Percentiles rank a stretch among this genome's conserved stretches.
These are phyloP conservation scores for Cladophialophora exuberans DNA, from an alignment of 2,329 filamentous ascomycete species.

Conservation along the genomic window DNA sequence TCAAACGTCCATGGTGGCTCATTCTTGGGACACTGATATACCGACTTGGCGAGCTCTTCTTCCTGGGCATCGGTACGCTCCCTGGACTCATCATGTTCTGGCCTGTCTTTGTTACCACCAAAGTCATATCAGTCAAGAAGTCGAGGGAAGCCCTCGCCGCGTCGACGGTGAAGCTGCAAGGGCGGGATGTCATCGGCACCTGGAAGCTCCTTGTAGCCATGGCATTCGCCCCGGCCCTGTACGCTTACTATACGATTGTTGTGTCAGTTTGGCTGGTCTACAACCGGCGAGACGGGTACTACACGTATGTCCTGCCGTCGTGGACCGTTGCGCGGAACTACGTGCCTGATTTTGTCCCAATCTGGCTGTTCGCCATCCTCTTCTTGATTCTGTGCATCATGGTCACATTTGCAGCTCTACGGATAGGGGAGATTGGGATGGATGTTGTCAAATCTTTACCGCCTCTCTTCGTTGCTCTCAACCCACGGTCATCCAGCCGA, in stretches of 20 bases:
- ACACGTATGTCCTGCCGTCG: constrained; percentile 77
- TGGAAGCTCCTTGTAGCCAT: constrained; percentile 93
- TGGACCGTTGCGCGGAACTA: constrained; percentile 69
- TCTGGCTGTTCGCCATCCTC: constrained; percentile 74
- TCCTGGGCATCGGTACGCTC: constrained; percentile 79
- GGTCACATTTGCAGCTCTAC: constrained; percentile 88
- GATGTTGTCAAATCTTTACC: constrained; percentile 95
- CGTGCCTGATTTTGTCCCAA: constrained; percentile 76
- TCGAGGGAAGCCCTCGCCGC: constrained; percentile 81
- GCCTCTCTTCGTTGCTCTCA: constrained; percentile 81
- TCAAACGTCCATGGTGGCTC: constrained; percentile 75
- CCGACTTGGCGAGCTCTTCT: constrained; percentile 73
- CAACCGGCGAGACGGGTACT: constrained; percentile 79
- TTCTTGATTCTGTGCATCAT: constrained; percentile 81
- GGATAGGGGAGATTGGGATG: constrained; percentile 98
- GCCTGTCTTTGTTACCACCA: constrained; percentile 83
- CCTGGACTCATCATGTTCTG: constrained; percentile 86
- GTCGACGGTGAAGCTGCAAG: constrained; percentile 85
- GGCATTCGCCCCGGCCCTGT: constrained; percentile 78
- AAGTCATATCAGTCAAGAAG: constrained; percentile 79
- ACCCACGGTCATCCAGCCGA: constrained; percentile 81
- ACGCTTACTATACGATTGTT: constrained; percentile 76
- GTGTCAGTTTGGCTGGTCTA: constrained; percentile 77
- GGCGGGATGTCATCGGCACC: constrained; percentile 86
- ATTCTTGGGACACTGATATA: constrained; percentile 79